Percentiles rank a stretch among this genome's conserved stretches.
Conservation (phyloP, 768 basidiomycete genomes). For the Leccinellum luteum region DNA sequence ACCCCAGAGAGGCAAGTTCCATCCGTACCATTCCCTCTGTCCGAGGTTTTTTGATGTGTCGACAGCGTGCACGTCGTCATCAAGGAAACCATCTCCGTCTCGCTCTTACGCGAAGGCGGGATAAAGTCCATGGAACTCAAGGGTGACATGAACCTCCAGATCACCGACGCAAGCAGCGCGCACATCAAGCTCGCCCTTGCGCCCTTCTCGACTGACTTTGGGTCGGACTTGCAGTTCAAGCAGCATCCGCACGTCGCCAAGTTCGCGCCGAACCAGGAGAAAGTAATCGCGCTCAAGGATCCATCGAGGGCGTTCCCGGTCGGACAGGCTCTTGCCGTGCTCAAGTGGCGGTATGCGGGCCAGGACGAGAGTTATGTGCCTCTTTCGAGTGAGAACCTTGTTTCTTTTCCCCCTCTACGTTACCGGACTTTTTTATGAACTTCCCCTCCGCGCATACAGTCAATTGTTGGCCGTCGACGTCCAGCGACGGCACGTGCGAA, state of each 20-base stretch:
- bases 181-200: conserved; percentile 69
- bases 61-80: conserved; percentile 81
- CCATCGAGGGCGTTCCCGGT: conserved; percentile 81
- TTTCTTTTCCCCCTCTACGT: background rate
- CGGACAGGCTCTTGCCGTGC: conserved; percentile 77
- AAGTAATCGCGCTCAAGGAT: conserved; percentile 83
- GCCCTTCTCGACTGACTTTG: conserved; percentile 54
- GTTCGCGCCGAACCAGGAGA: conserved; percentile 64
- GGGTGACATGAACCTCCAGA: conserved; percentile 91
- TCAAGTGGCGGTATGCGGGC: conserved; percentile 90
- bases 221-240: conserved; percentile 85
- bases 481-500: conserved; percentile 88
- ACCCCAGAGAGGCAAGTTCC: conserved; percentile 64
- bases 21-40: background rate
- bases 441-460: conserved; percentile 37
- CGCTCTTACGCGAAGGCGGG: conserved; percentile 88
- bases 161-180: conserved; percentile 71
- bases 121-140: conserved; percentile 87
- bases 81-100: conserved; percentile 79
- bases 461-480: conserved; percentile 95
- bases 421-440: too few relatives aligned
- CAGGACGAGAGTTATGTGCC: conserved; percentile 93
- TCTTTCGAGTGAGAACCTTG: conserved; percentile 68
- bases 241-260: conserved; percentile 95
- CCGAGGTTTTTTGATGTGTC: background rate